Evolutionary conservation across 768 basidiomycete species (phyloP), one percentile per base, ranked within the genome.

Genomic region (Rhodocollybia butyracea): DNA sequence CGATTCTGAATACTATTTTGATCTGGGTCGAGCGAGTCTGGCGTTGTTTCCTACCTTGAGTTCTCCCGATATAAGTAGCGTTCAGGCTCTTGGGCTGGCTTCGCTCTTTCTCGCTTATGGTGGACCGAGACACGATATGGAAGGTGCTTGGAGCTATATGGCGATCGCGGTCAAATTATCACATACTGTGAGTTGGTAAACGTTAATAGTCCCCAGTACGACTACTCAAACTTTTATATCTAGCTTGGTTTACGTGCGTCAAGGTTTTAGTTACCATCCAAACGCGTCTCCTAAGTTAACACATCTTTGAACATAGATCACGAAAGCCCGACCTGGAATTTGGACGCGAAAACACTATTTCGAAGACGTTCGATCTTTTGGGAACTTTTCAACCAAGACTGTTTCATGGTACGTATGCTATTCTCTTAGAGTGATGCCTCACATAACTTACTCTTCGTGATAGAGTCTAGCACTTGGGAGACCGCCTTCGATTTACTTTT

Each of bases 351-450:
- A 60, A 63, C 59, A 27, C 69, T 76, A 12, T 69, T 78, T 55
- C 66, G 74, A 45, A 68, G 79, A 38, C 69, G 79, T 17, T 64
- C 67, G 22, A 64, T 80, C 21, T 80, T 80, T 54, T 80, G 78
- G 78, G 77, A 80, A 50, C 59, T 78, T 4, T 64, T 70, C 43
- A 63, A 71, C 2, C 63, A 73, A 8, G 77, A 79, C 58, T 60
- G 69, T 55, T 69, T 71, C 32, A 72, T 74, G 54, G 78, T 76
- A 56, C 51, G 69, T 56, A 6, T 21, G 4, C 26, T 15, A 22
- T 34, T 26, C 5, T 8, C 15, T 13, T 5, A 36, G 2, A 46
- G 42, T 19, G 21, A 15, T 11, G n/a, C n/a, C n/a, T n/a, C n/a
- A n/a, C n/a, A 11, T 46, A 22, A 2, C 32, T 4, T 15, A 22